Conservation (phyloP, 2,329 filamentous ascomycete species). For the Colletotrichum tropicale region DNA sequence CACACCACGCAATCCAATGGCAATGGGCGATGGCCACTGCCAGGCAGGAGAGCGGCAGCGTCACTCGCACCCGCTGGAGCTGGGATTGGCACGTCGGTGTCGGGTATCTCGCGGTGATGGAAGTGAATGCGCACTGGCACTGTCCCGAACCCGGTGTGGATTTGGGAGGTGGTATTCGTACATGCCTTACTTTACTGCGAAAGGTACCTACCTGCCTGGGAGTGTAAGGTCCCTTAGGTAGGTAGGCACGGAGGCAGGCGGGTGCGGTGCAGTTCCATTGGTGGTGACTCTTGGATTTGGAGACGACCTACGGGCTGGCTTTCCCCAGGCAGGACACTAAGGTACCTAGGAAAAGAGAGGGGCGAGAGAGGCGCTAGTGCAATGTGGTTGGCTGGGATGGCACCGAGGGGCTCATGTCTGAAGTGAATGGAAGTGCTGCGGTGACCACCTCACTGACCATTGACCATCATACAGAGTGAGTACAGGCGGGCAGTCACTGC, state of each 20-base stretch:
- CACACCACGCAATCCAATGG: neutral
- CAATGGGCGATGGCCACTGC: neutral
- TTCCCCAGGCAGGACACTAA: neutral
- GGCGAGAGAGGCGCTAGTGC: neutral
- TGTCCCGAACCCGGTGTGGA: neutral
- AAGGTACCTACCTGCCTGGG: neutral
- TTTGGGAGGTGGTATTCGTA: neutral
- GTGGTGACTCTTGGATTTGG: neutral
- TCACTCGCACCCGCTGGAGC: conserved; percentile 5
- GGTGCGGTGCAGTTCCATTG: too few species aligned
- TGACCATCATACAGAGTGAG: neutral
- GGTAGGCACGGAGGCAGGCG: neutral
- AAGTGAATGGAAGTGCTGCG: neutral
- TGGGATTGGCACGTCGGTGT: neutral
- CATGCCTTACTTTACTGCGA: neutral
- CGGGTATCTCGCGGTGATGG: neutral
- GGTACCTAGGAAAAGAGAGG: neutral
- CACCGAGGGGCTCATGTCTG: neutral
- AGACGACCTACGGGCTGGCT: neutral
- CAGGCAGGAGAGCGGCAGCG: conserved; percentile 16
- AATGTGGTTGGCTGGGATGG: conserved; percentile 9
- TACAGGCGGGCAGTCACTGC: neutral
- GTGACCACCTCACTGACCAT: neutral
- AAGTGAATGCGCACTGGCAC: neutral
- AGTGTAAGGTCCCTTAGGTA: neutral